Evolutionary conservation across 768 basidiomycete genomes (phyloP).

Genomic region (Trametes elegans): DNA sequence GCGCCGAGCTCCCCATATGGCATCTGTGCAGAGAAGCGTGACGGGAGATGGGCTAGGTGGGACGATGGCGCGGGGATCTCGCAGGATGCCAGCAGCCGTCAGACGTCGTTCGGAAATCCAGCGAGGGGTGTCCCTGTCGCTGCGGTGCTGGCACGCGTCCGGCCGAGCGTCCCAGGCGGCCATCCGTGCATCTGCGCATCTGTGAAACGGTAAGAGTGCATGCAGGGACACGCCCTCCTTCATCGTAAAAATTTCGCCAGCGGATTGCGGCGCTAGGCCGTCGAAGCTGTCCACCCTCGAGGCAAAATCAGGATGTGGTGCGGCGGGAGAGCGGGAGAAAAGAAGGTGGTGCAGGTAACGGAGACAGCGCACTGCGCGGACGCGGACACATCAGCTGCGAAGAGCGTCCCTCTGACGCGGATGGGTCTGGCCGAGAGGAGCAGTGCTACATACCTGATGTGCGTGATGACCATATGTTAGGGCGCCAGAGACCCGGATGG

Average conservation of each 20-base stretch:
- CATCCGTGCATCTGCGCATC: background rate
- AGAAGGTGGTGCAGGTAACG: background rate
- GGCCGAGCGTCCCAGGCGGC: background rate
- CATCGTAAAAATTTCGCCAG: background rate
- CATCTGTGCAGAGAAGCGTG: constrained; percentile 7
- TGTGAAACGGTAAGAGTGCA: too few species aligned
- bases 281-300: too few species aligned
- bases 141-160: background rate
- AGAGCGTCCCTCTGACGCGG: background rate
- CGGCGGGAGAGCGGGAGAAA: background rate
- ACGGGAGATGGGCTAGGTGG: constrained; percentile 5
- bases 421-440: background rate
- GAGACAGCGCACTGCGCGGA: too few species aligned
- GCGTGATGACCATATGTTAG: constrained; percentile 6
- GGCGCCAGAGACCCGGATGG: background rate
- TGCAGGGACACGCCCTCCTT: background rate
- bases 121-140: background rate
- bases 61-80: constrained; percentile 1
- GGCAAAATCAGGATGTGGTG: too few species aligned
- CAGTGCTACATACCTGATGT: constrained; percentile 12
- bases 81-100: constrained; percentile 7
- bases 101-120: constrained; percentile 2
- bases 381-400: background rate
- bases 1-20: background rate
- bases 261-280: too few species aligned